Base-by-base conservation (phyloP, 2,329 filamentous ascomycete species). In the Fusarium sp. region DNA sequence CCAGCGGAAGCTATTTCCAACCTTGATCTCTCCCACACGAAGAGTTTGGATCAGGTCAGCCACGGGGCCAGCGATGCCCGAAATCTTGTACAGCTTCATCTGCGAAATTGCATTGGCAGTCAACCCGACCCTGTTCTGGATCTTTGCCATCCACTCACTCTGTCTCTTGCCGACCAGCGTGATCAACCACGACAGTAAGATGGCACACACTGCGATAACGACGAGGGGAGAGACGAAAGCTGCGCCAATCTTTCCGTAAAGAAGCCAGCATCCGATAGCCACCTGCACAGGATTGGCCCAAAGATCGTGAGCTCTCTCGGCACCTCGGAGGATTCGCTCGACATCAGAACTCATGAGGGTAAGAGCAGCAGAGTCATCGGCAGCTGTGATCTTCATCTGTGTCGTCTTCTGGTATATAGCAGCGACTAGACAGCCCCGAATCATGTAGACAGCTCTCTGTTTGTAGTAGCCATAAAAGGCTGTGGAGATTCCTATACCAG, bases 261-360 rank as follows among this genome's bases (percentile, higher is more conserved):
- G 75, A 0, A 87, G 76, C 72, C 79, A 87, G 47, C 81, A 80
- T 0, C 81, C 81, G 3, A 87, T 54, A 6, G 71, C 79, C 6
- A 83, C 78, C 62, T 86, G 80, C 1, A 85, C 62, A 1, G 76
- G 52, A 38, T 72, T 79, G 0, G 77, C 80, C 82, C 81, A 83
- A 6, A 80, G 59, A 28, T 83, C 79, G 46, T 84, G 83, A 33
- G 82, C 57, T 2, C 57, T 67, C 5, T 69, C 57, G 6, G 78
- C 72, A 1, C 80, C 82, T 0, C 68, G 44, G 3, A 76, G 70
- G 4, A 84, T 79, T 7, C 79, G 77, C 58, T 84, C 83, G 11
- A 84, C 75, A 47, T 86, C 83, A 5, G 81, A 78, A 57, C 78
- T 83, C 83, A 85, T 85, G 4, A 85, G 75, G 0, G 83, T 84